These are phyloP conservation scores for Emmonsia crescens DNA, from an alignment of 2,329 filamentous ascomycete genomes.

Conservation along the genomic window DNA sequence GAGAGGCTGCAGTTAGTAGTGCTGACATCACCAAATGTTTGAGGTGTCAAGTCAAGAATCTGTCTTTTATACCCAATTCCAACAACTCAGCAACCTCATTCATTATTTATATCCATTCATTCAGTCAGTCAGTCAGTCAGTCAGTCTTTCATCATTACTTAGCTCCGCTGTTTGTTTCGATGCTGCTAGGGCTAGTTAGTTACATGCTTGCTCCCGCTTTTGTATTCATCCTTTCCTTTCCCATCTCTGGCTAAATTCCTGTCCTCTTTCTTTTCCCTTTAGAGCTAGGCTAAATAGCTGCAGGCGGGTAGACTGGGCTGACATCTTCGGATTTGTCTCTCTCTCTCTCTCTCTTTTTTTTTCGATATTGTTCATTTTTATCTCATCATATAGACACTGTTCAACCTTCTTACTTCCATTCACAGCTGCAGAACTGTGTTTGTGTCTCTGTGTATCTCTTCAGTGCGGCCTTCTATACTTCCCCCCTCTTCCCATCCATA, in stretches of 20 bases:
- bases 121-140: neutral
- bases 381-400: neutral
- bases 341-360: neutral
- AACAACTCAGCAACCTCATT: neutral
- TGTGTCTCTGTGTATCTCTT: neutral
- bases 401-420: neutral
- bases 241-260: neutral
- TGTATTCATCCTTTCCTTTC: neutral
- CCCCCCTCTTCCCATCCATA: neutral
- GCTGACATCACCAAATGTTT: slow-evolving; percentile 2
- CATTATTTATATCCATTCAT: neutral
- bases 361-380: neutral
- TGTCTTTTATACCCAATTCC: too few relatives aligned
- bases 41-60: neutral
- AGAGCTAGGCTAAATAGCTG: neutral
- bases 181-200: neutral
- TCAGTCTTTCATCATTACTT: neutral
- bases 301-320: neutral
- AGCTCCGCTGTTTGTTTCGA: neutral
- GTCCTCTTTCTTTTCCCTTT: neutral
- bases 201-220: neutral
- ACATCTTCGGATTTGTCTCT: neutral
- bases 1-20: neutral
- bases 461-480: neutral
- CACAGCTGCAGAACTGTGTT: neutral